Evolutionary conservation across 257 asterid genomes (phyloP), one percentile per base, ranked within the genome.

Genomic region (Primulina huaijiensis): DNA sequence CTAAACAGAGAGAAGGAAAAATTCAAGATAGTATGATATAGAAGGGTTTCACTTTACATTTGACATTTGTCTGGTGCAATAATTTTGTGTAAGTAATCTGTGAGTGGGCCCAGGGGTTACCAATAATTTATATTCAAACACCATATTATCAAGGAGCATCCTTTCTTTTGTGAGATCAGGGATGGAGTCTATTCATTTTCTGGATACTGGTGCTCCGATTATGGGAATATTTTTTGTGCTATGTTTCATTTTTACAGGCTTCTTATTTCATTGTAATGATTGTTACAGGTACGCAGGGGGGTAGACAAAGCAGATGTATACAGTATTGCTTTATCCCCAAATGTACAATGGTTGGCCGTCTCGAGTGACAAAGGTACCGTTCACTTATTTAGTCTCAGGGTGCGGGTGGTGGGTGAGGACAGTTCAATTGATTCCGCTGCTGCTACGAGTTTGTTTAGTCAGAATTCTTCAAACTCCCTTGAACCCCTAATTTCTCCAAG

Each of bases 351-450:
- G 98, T 79, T 92, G 83, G 96, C 87, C 7, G 92, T 92, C 77
- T 88, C 97, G 0, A 92, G 98, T 75, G 98, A 88, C 84, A 92
- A 90, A 84, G 95, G 97, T 72, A 92, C 98, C 31, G 84, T 92
- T 65, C 98, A 92, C 84, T 84, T 92, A 75, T 90, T 90, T 78
- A 85, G 89, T 83, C 98, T 92, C 53, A 84, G 93, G 80, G 98
- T 88, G 60, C 87, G 93, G 53, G 88, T 89, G 66, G 81, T 77
- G 58, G 89, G 96, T 67, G 88, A 84, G 74, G 91, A 87, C 71
- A 83, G 65, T 63, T 64, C 92, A 70, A 73, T 80, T 78, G 88
- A 83, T 74, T 57, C 78, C 53, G 31, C 67, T 64, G 77, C 83
- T 76, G 80, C 77, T 76, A 85, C 70, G 69, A 76, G 71, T 77